Evolutionary conservation across 2,329 filamentous ascomycete species (phyloP), one percentile per base, ranked within the genome.

Genomic region (Botrytis elliptica): DNA sequence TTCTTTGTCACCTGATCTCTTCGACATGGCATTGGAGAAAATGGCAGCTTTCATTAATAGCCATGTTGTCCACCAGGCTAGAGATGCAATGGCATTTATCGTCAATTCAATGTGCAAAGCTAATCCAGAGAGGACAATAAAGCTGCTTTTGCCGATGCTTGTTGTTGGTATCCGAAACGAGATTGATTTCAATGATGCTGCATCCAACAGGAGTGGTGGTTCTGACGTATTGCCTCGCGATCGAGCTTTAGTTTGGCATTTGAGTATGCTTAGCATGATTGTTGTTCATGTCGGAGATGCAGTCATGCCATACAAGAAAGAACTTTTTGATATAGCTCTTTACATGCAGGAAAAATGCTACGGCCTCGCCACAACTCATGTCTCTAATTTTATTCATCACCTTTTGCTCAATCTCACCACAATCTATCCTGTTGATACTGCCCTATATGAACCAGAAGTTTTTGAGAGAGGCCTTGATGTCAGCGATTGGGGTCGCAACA

Each of bases 21-120:
- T 97, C 79, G 96, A 98, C 79, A 89, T 96, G 81, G 94, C 93
- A 0, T 84, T 99, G 69, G 92, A 97, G 75, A 98, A 98, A 85
- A 90, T 99, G 78, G 92, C 94, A 3, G 90, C 93, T 46, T 99
- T 99, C 81, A 92, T 98, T 40, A 91, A 93, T 1, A 93, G 93
- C 76, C 96, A 98, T 84, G 96, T 99, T 67, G 95, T 99, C 29
- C 95, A 99, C 79, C 96, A 98, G 83, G 95, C 96, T 71, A 88
- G 95, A 77, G 96, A 99, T 85, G 95, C 96, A 12, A 98, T 99
- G 92, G 96, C 97, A 1, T 99, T 97, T 87, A 98, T 98, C 71
- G 93, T 95, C 83, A 98, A 98, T 82, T 93, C 94, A 0, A 87
- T 99, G 38, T 97, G 96, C 86, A 98, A 98, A 83, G 94, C 97